A percentile compares a stretch with the other conserved stretches of the same genome.
These are phyloP conservation scores for Agrocybe pediades DNA, from an alignment of 768 basidiomycete species.

Conservation along the genomic window DNA sequence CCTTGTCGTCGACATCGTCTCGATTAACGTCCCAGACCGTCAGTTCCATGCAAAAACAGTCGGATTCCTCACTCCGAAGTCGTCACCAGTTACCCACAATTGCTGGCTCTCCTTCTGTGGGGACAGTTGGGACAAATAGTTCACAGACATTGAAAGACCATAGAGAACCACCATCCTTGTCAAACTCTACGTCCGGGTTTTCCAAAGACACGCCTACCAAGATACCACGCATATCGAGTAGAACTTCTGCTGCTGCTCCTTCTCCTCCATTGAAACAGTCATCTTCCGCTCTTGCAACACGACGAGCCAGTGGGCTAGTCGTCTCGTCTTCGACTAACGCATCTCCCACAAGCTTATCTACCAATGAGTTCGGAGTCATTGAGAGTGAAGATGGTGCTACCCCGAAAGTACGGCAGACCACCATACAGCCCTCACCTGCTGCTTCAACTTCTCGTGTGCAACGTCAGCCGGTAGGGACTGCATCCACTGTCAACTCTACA, in stretches of 20 bases:
- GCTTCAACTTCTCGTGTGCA: conserved; percentile 59
- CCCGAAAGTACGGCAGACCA: conserved; percentile 55
- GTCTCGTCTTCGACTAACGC: conserved; percentile 62
- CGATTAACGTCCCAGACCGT: conserved; percentile 79
- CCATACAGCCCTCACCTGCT: conserved; percentile 66
- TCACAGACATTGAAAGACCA: conserved; percentile 52
- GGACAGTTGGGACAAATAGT: conserved; percentile 51
- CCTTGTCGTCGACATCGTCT: conserved; percentile 53
- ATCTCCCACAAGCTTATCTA: conserved; percentile 57
- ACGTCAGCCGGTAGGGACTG: conserved; percentile 54
- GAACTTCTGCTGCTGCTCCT: conserved; percentile 70
- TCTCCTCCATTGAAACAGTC: conserved; percentile 73
- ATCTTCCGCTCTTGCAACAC: conserved; percentile 47
- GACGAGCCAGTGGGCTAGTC: conserved; percentile 61
- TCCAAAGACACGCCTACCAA: conserved; percentile 89
- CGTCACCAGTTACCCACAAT: conserved; percentile 86
- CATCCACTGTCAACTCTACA: conserved; percentile 37
- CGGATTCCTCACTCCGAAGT: conserved; percentile 76
- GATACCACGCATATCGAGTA: conserved; percentile 90
- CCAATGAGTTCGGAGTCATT: conserved; percentile 83
- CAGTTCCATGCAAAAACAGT: conserved; percentile 87
- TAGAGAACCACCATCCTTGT: conserved; percentile 55
- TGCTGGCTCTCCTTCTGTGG: conserved; percentile 91
- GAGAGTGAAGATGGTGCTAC: conserved; percentile 57
- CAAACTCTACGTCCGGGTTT: conserved; percentile 52